A percentile compares a stretch with the other conserved stretches of the same genome.
Evolutionary conservation across 225 moss, liverwort and hornwort genomes (phyloP).

Genomic region (Pseudoscleropodium purum): DNA sequence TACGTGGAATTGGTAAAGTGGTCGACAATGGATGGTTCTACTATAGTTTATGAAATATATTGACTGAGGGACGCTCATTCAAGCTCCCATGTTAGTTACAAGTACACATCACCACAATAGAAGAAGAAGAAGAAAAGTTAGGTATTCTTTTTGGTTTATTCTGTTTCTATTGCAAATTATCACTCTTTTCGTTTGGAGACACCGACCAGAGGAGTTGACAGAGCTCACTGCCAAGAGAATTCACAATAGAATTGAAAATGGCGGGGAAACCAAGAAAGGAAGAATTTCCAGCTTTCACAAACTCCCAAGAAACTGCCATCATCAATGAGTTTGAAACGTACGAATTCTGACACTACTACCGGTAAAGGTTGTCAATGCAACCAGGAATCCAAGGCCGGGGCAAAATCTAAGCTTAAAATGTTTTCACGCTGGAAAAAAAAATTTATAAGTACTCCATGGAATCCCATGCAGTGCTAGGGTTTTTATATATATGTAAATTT

Average conservation of each 20-base stretch:
- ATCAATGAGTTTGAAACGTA: conserved; percentile 30
- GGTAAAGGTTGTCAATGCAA: neutral
- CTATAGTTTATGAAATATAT: neutral
- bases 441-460: neutral
- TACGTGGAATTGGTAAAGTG: no score
- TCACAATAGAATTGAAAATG: neutral
- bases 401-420: neutral
- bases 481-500: no score
- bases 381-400: neutral
- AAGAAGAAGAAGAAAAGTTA: no score
- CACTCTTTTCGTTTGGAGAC: neutral
- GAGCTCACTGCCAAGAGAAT: neutral
- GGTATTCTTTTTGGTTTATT: no score
- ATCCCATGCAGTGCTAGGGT: no score
- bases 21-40: no score
- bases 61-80: neutral
- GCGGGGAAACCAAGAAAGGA: neutral
- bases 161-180: neutral
- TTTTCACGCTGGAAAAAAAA: neutral
- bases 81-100: neutral
- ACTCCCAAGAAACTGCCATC: conserved; percentile 24
- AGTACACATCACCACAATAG: no score
- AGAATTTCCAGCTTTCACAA: conserved; percentile 34
- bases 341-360: neutral
- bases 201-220: no score